These are phyloP conservation scores for Parasitella parasitica DNA, from an alignment of 371 early-diverging fungal genomes.

Conservation along the genomic window DNA sequence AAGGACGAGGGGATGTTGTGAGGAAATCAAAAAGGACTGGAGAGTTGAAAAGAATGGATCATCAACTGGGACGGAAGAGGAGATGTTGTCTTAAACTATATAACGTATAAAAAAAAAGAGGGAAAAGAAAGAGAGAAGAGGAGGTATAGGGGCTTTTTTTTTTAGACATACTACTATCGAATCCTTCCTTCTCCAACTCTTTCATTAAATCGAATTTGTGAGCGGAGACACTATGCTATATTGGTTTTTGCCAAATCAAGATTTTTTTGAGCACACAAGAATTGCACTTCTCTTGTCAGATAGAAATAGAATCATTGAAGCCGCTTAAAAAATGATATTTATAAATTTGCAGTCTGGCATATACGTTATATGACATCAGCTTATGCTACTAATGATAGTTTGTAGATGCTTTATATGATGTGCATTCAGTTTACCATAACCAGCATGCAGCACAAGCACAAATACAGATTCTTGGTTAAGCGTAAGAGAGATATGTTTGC, in stretches of 20 bases:
- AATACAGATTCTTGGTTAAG: no score
- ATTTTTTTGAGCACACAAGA: background rate
- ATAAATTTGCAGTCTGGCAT: no score
- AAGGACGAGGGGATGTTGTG: background rate
- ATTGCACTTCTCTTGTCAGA: background rate
- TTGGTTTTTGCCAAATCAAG: slow-evolving; percentile 6
- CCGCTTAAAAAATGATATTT: background rate
- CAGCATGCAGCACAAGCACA: no score
- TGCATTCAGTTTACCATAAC: no score
- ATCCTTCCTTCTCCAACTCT: background rate
- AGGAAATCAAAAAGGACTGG: background rate
- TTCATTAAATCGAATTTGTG: slow-evolving; percentile 1
- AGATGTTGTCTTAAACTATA: background rate
- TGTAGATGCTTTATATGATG: no score
- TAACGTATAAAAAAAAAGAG: slow-evolving; percentile 1
- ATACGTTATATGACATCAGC: no score
- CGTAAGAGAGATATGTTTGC: no score
- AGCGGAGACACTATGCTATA: slow-evolving; percentile 1
- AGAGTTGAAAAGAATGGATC: background rate
- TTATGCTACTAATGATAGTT: no score
- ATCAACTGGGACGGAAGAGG: background rate
- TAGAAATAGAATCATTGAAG: background rate
- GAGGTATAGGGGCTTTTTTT: background rate
- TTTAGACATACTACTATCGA: background rate
- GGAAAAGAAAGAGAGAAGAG: background rate